Evolutionary conservation across 495 filamentous ascomycete species (phyloP).

Genomic region (Evansstolkia leycettana): DNA sequence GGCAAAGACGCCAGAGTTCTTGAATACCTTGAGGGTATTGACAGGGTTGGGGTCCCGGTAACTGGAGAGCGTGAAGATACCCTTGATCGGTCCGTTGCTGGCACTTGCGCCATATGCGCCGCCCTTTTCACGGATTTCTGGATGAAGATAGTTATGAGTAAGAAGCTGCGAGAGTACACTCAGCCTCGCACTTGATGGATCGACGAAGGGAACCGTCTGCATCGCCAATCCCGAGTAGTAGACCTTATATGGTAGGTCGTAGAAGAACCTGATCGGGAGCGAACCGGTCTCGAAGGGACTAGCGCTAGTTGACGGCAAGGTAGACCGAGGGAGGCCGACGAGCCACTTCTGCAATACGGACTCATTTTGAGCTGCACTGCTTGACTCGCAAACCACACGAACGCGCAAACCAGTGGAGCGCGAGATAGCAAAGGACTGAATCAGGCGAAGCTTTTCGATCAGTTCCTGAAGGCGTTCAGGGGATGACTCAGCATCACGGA

Average conservation of each 20-base stretch:
- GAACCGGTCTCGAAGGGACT: constrained; percentile 21
- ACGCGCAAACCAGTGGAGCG: constrained; percentile 41
- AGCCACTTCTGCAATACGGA: constrained; percentile 62
- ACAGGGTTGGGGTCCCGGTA: constrained; percentile 95
- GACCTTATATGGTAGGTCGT: constrained; percentile 90
- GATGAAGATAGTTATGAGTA: constrained; percentile 95
- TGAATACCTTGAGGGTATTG: constrained; percentile 79
- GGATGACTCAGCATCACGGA: constrained; percentile 38
- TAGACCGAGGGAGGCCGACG: constrained; percentile 36
- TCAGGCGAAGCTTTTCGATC: constrained; percentile 75
- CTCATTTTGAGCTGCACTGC: constrained; percentile 59
- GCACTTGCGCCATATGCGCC: constrained; percentile 93
- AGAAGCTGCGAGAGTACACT: constrained; percentile 85
- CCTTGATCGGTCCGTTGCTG: constrained; percentile 64
- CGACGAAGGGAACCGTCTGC: constrained; percentile 76
- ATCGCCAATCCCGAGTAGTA: constrained; percentile 77
- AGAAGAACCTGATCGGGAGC: constrained; percentile 60
- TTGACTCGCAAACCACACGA: constrained; percentile 75
- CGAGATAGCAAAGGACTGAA: constrained; percentile 63
- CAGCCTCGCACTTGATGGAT: constrained; percentile 59
- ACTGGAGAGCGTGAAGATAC: constrained; percentile 86
- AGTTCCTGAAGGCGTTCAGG: constrained; percentile 58
- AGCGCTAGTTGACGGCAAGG: constrained; percentile 21
- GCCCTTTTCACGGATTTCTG: constrained; percentile 95
- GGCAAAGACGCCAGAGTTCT: constrained; percentile 72